phyloP scores from a whole-genome alignment of 768 basidiomycete genomes.

The Scleroderma citrinum region DNA sequence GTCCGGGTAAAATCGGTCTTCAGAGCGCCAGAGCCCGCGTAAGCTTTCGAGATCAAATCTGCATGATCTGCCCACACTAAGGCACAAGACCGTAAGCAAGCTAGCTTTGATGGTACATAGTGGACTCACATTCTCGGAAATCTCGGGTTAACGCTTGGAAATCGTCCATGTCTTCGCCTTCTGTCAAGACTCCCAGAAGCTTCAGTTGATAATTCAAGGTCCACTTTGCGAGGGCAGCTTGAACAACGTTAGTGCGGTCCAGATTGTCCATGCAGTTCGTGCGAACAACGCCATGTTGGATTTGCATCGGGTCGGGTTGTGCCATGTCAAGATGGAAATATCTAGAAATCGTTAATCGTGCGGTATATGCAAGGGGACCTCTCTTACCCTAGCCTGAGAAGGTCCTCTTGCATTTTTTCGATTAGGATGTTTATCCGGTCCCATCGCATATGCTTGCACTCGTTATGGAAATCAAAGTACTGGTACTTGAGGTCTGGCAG shows the following conservation, averaged over 20 bases:
- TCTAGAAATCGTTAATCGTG: conserved; percentile 33
- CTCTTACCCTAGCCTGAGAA: conserved; percentile 58
- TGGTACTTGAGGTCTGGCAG: conserved; percentile 73
- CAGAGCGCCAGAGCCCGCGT: conserved; percentile 91
- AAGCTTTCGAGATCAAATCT: conserved; percentile 82
- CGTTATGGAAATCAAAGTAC: conserved; percentile 97
- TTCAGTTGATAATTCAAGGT: conserved; percentile 74
- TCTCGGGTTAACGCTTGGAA: conserved; percentile 73
- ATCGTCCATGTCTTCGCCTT: conserved; percentile 72
- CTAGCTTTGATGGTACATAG: not conserved
- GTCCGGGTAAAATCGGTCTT: conserved; percentile 97
- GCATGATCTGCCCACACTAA: conserved; percentile 98
- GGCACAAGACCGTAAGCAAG: conserved; percentile 10
- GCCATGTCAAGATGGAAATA: conserved; percentile 70
- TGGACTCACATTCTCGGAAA: conserved; percentile 77
- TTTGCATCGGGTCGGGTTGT: conserved; percentile 40
- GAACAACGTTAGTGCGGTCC: conserved; percentile 95
- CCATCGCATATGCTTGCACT: conserved; percentile 93
- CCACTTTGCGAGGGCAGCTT: conserved; percentile 86
- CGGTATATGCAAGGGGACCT: not conserved
- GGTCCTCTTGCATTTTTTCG: conserved; percentile 65
- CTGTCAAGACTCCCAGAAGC: conserved; percentile 62
- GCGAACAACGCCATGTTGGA: conserved; percentile 75
- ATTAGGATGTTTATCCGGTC: conserved; percentile 84
- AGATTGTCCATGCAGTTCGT: conserved; percentile 98